A percentile compares a stretch with the other conserved stretches of the same genome.
phyloP scores from a whole-genome alignment of 345 rosid genomes.

The Brassica nigra region DNA sequence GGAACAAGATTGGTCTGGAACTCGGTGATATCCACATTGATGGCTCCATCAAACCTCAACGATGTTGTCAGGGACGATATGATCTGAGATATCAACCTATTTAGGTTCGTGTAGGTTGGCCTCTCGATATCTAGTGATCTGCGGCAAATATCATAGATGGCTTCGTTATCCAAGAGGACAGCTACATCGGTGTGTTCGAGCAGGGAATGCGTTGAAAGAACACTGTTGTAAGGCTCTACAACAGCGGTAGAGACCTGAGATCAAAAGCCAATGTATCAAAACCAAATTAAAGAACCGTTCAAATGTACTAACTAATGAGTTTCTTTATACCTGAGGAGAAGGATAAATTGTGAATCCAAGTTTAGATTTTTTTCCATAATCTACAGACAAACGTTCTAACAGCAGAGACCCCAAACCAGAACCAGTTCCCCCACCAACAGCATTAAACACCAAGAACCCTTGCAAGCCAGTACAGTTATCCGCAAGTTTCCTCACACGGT shows the following conservation, averaged over 20 bases:
- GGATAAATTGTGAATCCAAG: constrained; percentile 68
- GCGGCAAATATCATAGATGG: constrained; percentile 65
- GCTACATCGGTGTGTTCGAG: constrained; percentile 73
- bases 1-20: constrained; percentile 76
- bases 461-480: constrained; percentile 67
- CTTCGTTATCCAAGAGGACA: constrained; percentile 73
- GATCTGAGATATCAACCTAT: constrained; percentile 69
- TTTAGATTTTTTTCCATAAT: constrained; percentile 62
- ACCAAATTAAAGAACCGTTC: not conserved
- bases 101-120: constrained; percentile 67
- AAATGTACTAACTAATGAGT: not conserved
- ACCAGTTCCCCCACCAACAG: constrained; percentile 73
- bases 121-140: constrained; percentile 66
- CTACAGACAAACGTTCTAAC: constrained; percentile 62
- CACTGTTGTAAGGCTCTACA: constrained; percentile 74
- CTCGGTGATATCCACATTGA: constrained; percentile 69
- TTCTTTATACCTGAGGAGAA: constrained; percentile 58
- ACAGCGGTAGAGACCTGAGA: constrained; percentile 60
- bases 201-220: constrained; percentile 65
- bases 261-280: not conserved
- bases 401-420: constrained; percentile 62
- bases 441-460: constrained; percentile 66
- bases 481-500: constrained; percentile 62
- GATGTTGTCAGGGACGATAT: constrained; percentile 69
- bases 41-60: constrained; percentile 66